Base-by-base conservation (phyloP, 1,139 yeast genomes). In the Suhomyces wounanorum region DNA sequence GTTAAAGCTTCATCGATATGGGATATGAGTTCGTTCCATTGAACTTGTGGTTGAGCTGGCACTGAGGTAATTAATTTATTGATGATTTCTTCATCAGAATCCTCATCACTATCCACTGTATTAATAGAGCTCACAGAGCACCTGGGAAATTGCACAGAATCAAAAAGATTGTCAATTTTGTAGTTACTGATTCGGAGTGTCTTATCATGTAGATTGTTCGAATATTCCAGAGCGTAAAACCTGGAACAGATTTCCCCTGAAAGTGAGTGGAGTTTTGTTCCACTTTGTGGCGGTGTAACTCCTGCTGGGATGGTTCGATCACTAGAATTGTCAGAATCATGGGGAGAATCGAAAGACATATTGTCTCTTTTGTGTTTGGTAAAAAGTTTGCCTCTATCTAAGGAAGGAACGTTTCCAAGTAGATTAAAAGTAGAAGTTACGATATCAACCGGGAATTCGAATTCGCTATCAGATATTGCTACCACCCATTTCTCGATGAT, bases 401-500 rank as follows among this genome's bases (percentile, higher is more conserved):
- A 16, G 13, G 33, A 14, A 23, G 5, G 11, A 1, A 30, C 35
- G 18, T 37, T 30, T 13, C 54, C 57, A 1, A 62, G 58, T 26
- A 67, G 45, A 3, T 52, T 47, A 4, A 73, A 58, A 0, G 79
- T 73, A 0, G 78, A 72, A 0, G 80, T 71, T n/a, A 76, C 54
- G 10, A 72, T 59, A 8, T 68, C 72, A 1, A 64, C 56, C 0
- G 81, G 81, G 43, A 77, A 69, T 1, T 52, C 49, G 49, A 68
- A 66, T 11, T 55, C 54, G 6, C 58, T 54, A 51, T 77, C 81
- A 3, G 77, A 70, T 8, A 72, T 58, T 1, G 76, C 79, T 33
- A 73, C 75, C 7, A 70, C 78, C 81, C 81, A 77, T 55, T 76
- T 76, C 54, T 77, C 79, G 23, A 75, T 61, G 5, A 75, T 64